Evolutionary conservation across 352 stramenopile genomes (phyloP).

Genomic region (Globisporangium sylvaticum): DNA sequence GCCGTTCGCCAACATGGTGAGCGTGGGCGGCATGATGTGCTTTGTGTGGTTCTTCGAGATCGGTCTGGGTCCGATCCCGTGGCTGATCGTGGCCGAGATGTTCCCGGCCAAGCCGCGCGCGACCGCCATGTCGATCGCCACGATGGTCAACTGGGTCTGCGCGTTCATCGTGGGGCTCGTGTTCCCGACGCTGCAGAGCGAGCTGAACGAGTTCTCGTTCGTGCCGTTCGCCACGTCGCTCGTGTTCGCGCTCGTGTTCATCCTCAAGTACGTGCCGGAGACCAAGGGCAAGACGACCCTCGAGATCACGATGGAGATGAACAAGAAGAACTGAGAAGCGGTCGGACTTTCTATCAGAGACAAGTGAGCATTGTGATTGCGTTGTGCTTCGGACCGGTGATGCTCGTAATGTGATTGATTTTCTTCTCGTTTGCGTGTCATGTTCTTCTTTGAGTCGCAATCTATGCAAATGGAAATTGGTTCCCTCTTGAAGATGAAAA

Average conservation of each 20-base stretch:
- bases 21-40: constrained; percentile 61
- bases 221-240: constrained; percentile 87
- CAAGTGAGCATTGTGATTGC: no score
- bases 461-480: no score
- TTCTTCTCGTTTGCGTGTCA: no score
- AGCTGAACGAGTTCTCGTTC: constrained; percentile 87
- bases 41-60: constrained; percentile 79
- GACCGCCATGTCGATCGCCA: constrained; percentile 87
- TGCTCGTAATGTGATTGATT: no score
- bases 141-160: constrained; percentile 94
- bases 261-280: constrained; percentile 84
- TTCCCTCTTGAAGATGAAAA: background rate
- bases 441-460: no score
- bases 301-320: constrained; percentile 65
- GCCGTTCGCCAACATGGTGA: constrained; percentile 60
- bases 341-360: background rate
- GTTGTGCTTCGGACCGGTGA: background rate
- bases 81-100: constrained; percentile 96
- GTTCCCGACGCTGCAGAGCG: constrained; percentile 90
- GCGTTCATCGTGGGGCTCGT: constrained; percentile 93
- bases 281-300: constrained; percentile 85
- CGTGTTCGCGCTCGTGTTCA: constrained; percentile 73
- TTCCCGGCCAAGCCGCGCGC: constrained; percentile 92
- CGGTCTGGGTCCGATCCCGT: constrained; percentile 90
- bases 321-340: constrained; percentile 18